These are phyloP conservation scores for Pythium grandisporangium DNA, from an alignment of 352 stramenopile species.

Conservation along the genomic window DNA sequence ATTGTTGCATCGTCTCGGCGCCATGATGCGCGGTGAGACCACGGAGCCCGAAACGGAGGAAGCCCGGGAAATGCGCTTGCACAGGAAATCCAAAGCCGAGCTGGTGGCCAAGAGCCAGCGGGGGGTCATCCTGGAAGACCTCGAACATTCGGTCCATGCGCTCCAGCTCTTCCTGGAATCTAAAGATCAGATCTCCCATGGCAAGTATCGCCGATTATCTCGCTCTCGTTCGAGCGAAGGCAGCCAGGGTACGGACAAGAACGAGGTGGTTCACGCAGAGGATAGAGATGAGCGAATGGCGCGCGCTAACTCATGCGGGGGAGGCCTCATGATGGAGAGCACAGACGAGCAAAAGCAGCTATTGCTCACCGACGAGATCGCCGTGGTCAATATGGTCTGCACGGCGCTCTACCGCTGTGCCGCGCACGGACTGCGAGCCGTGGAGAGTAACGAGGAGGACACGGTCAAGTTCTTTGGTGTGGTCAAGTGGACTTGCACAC, in stretches of 20 bases:
- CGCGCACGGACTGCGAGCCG: slow-evolving; percentile 47
- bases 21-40: slow-evolving; percentile 14
- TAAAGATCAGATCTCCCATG: slow-evolving; percentile 12
- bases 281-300: too few species aligned
- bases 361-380: slow-evolving; percentile 61
- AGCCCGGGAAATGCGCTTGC: slow-evolving; percentile 30
- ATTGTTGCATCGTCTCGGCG: slow-evolving; percentile 31
- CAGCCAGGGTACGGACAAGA: slow-evolving; percentile 8
- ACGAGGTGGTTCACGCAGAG: too few species aligned
- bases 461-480: slow-evolving; percentile 83
- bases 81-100: slow-evolving; percentile 42
- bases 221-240: background rate
- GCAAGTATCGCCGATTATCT: too few species aligned
- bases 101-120: slow-evolving; percentile 71
- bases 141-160: slow-evolving; percentile 53
- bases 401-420: slow-evolving; percentile 65
- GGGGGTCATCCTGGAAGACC: slow-evolving; percentile 69
- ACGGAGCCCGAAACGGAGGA: slow-evolving; percentile 43
- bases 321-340: slow-evolving; percentile 78
- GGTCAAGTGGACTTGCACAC: slow-evolving; percentile 80
- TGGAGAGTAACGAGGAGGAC: slow-evolving; percentile 37
- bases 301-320: too few species aligned
- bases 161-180: slow-evolving; percentile 40
- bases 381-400: slow-evolving; percentile 64
- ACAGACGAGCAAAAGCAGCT: slow-evolving; percentile 58